These are phyloP conservation scores for Paradendryphiella salina DNA, from an alignment of 2,329 filamentous ascomycete species.

Conservation along the genomic window DNA sequence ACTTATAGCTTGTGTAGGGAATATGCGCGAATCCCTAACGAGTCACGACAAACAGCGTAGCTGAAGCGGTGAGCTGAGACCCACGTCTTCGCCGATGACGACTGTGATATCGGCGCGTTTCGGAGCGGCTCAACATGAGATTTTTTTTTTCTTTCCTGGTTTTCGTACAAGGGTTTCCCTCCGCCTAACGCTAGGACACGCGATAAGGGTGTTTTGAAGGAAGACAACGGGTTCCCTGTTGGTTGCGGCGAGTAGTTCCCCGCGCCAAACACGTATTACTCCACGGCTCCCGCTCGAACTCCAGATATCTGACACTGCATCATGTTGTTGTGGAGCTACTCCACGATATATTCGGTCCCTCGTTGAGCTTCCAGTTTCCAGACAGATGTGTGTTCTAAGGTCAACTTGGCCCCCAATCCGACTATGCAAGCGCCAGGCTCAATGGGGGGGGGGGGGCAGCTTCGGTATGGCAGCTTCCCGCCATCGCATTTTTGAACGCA, in stretches of 20 bases:
- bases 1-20: not conserved
- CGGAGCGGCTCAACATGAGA: constrained; percentile 4
- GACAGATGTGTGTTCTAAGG: not conserved
- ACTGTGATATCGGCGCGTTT: constrained; percentile 3
- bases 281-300: not conserved
- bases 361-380: not conserved
- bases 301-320: not conserved
- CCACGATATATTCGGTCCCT: not conserved
- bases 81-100: constrained; percentile 3
- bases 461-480: constrained; percentile 19
- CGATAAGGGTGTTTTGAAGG: constrained; percentile 6
- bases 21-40: not conserved
- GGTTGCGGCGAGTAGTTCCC: constrained; percentile 2
- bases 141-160: not conserved
- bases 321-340: not conserved
- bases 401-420: constrained; percentile 19
- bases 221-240: constrained; percentile 1
- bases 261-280: not conserved
- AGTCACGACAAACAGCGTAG: not conserved
- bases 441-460: constrained; percentile 12
- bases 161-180: not conserved
- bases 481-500: constrained; percentile 24
- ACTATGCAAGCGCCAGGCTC: constrained; percentile 14
- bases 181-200: constrained; percentile 4
- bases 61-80: constrained; percentile 15